These are phyloP conservation scores for Aureobasidium sp. DNA, from an alignment of 2,329 filamentous ascomycete species.

Conservation along the genomic window DNA sequence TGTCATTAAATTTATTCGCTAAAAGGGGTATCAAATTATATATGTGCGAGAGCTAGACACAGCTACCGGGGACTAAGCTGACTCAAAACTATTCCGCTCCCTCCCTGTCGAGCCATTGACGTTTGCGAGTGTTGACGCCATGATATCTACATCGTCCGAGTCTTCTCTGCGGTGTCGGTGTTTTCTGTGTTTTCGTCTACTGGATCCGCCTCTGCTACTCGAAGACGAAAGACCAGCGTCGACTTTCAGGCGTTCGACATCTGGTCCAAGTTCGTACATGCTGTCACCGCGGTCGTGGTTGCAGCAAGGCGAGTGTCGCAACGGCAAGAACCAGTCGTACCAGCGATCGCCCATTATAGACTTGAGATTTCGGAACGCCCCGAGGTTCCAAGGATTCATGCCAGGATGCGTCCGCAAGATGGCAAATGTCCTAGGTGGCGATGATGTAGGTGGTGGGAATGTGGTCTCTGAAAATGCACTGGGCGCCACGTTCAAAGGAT, in stretches of 20 bases:
- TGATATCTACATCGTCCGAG: slow-evolving; percentile 1
- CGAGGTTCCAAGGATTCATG: slow-evolving; percentile 81
- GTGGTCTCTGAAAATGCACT: slow-evolving; percentile 21
- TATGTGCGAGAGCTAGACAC: background rate
- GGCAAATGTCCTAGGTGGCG: slow-evolving; percentile 57
- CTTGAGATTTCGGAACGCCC: slow-evolving; percentile 60
- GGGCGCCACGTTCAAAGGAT: slow-evolving; percentile 40
- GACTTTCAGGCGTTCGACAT: slow-evolving; percentile 25
- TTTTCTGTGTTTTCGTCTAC: background rate
- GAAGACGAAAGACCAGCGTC: slow-evolving; percentile 20
- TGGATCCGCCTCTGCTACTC: background rate
- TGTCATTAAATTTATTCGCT: background rate
- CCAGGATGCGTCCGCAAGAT: slow-evolving; percentile 64
- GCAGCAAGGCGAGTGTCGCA: slow-evolving; percentile 64
- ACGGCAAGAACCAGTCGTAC: slow-evolving; percentile 72
- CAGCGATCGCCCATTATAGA: slow-evolving; percentile 66
- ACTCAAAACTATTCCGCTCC: background rate
- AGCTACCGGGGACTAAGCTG: background rate
- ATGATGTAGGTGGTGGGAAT: slow-evolving; percentile 16
- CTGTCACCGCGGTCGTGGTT: slow-evolving; percentile 40
- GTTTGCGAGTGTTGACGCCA: slow-evolving; percentile 2
- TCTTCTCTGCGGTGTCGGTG: background rate
- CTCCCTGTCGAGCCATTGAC: slow-evolving; percentile 4
- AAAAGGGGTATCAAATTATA: background rate
- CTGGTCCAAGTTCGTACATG: slow-evolving; percentile 27